These are phyloP conservation scores for Fusarium bulbicola DNA, from an alignment of 2,329 filamentous ascomycete genomes.

Conservation along the genomic window DNA sequence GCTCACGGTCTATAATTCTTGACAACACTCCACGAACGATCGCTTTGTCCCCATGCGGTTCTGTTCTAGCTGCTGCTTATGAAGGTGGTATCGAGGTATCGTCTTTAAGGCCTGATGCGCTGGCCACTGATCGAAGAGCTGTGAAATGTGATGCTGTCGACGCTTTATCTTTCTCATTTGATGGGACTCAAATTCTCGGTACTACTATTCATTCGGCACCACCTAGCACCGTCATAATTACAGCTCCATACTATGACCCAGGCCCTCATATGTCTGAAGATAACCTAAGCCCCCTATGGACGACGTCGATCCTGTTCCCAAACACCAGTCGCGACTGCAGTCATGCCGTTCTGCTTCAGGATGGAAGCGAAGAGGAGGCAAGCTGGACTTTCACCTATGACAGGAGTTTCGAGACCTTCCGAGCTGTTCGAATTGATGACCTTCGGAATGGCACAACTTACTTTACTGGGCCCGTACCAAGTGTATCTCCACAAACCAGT, in stretches of 20 bases:
- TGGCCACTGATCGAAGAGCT: conserved; percentile 74
- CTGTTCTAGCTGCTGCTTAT: conserved; percentile 85
- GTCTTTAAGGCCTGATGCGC: conserved; percentile 71
- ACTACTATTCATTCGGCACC: conserved; percentile 73
- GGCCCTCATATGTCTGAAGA: conserved; percentile 72
- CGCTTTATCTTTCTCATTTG: conserved; percentile 76
- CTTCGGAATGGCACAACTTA: conserved; percentile 80
- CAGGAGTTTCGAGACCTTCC: conserved; percentile 78
- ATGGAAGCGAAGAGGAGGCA: conserved; percentile 70
- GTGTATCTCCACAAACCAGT: conserved; percentile 61
- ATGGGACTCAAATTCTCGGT: conserved; percentile 81
- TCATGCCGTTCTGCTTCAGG: conserved; percentile 75
- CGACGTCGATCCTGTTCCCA: conserved; percentile 84
- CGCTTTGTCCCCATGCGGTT: conserved; percentile 81
- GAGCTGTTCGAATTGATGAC: conserved; percentile 79
- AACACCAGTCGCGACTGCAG: conserved; percentile 83
- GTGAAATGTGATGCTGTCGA: conserved; percentile 84
- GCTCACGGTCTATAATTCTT: conserved; percentile 78
- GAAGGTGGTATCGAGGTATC: conserved; percentile 90
- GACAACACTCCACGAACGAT: conserved; percentile 83
- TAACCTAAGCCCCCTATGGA: conserved; percentile 80
- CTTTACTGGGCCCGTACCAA: conserved; percentile 75
- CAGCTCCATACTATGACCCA: conserved; percentile 81
- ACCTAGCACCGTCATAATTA: conserved; percentile 78
- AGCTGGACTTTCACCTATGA: conserved; percentile 84